Evolutionary conservation across 1,139 yeast species (phyloP).

Genomic region (Suhomyces chickasaworum): DNA sequence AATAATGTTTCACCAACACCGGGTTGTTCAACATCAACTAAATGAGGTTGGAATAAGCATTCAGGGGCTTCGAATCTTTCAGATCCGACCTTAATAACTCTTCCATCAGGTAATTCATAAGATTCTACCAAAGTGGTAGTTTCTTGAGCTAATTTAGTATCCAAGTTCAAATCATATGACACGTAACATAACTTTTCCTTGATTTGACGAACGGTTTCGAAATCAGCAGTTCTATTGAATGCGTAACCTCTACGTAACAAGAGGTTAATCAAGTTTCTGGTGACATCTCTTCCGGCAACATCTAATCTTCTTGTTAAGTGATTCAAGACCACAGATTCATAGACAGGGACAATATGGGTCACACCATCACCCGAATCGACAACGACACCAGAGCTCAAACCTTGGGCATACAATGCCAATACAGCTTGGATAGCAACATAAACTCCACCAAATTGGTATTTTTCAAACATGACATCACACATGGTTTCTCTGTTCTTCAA

Average conservation of each 20-base stretch:
- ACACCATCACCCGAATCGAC: slow-evolving; percentile 91
- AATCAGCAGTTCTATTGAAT: slow-evolving; percentile 96
- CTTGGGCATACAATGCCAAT: slow-evolving; percentile 94
- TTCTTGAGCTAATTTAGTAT: slow-evolving; percentile 83
- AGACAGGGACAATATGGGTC: slow-evolving; percentile 96
- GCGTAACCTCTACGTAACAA: slow-evolving; percentile 96
- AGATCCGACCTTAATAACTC: slow-evolving; percentile 89
- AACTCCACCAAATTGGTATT: slow-evolving; percentile 92
- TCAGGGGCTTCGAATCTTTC: slow-evolving; percentile 98
- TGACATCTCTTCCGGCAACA: slow-evolving; percentile 98
- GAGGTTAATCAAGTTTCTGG: slow-evolving; percentile 87
- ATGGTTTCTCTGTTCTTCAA: slow-evolving; percentile 87
- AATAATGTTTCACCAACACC: slow-evolving; percentile 93
- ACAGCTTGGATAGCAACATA: slow-evolving; percentile 99
- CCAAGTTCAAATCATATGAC: slow-evolving; percentile 89
- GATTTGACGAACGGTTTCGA: slow-evolving; percentile 96
- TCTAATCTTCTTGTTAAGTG: slow-evolving; percentile 91
- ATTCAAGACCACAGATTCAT: slow-evolving; percentile 92
- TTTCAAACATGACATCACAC: slow-evolving; percentile 98
- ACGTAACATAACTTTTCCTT: slow-evolving; percentile 96
- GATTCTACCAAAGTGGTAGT: slow-evolving; percentile 91
- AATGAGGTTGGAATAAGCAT: slow-evolving; percentile 93
- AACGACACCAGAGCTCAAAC: slow-evolving; percentile 96
- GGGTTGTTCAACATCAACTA: slow-evolving; percentile 97
- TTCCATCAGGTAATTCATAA: slow-evolving; percentile 95